Evolutionary conservation across 1,284 basidiomycete species (phyloP).

Genomic region (Ustilago trichophora): DNA sequence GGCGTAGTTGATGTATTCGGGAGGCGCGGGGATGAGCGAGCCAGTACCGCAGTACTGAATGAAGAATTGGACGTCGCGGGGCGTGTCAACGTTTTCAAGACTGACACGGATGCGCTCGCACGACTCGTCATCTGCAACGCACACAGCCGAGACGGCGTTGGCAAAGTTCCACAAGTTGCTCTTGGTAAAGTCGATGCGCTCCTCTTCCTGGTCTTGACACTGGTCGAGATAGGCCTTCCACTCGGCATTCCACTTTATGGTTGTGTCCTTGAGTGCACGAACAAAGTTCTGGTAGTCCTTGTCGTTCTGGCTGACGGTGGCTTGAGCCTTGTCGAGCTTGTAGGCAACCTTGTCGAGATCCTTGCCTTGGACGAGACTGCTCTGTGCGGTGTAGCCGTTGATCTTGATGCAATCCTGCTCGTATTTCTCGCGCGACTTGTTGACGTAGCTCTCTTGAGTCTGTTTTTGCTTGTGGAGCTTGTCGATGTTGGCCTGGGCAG

Average conservation of each 20-base stretch:
- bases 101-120: conserved; percentile 64
- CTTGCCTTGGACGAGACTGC: conserved; percentile 88
- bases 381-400: conserved; percentile 94
- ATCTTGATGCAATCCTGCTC: conserved; percentile 92
- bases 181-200: conserved; percentile 90
- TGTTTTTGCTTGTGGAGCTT: conserved; percentile 65
- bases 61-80: conserved; percentile 58
- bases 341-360: conserved; percentile 89
- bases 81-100: conserved; percentile 61
- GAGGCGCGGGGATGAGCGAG: conserved; percentile 60
- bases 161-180: conserved; percentile 96
- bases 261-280: conserved; percentile 81
- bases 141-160: conserved; percentile 92
- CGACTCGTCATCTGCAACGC: conserved; percentile 88
- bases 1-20: conserved; percentile 65
- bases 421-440: conserved; percentile 86
- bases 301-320: conserved; percentile 82
- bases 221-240: conserved; percentile 78
- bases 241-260: conserved; percentile 86
- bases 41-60: conserved; percentile 63
- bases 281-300: conserved; percentile 87
- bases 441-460: conserved; percentile 62
- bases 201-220: conserved; percentile 95
- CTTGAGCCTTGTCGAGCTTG: conserved; percentile 87
- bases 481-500: conserved; percentile 52